phyloP scores from a whole-genome alignment of 768 basidiomycete genomes.

The Brasilioporus rufonigricans region DNA sequence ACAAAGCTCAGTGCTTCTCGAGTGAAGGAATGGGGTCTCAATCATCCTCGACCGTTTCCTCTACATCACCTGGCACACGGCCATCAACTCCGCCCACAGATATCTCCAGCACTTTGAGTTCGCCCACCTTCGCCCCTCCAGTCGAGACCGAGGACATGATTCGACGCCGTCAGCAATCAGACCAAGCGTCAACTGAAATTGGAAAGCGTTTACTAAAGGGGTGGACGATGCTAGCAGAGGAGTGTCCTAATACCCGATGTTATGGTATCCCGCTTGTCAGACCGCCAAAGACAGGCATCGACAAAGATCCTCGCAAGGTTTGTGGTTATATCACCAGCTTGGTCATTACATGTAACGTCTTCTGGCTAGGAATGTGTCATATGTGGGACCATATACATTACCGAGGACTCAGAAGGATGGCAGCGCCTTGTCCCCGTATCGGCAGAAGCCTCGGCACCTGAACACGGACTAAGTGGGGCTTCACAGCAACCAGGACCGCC shows the following conservation, averaged over 20 bases:
- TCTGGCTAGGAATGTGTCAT: constrained; percentile 72
- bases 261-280: constrained; percentile 83
- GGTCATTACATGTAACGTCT: constrained; percentile 1
- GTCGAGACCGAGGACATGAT: constrained; percentile 63
- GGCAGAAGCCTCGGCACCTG: constrained; percentile 3
- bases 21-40: constrained; percentile 27
- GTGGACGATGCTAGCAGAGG: constrained; percentile 89
- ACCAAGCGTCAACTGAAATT: constrained; percentile 75
- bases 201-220: constrained; percentile 75
- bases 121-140: constrained; percentile 62
- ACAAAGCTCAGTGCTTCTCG: constrained; percentile 10
- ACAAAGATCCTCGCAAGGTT: constrained; percentile 68
- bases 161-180: constrained; percentile 76
- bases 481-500: constrained; percentile 6
- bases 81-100: constrained; percentile 81
- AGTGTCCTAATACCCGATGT: constrained; percentile 68
- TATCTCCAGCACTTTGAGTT: constrained; percentile 56
- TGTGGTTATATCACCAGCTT: constrained; percentile 12
- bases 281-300: constrained; percentile 61
- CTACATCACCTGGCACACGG: constrained; percentile 53
- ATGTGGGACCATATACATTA: constrained; percentile 61
- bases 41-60: constrained; percentile 42
- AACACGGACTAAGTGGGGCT: background rate
- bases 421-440: constrained; percentile 40
- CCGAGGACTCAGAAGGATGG: constrained; percentile 52